Evolutionary conservation across 106 monocot genomes (phyloP).

Genomic region (Allium sativum): DNA sequence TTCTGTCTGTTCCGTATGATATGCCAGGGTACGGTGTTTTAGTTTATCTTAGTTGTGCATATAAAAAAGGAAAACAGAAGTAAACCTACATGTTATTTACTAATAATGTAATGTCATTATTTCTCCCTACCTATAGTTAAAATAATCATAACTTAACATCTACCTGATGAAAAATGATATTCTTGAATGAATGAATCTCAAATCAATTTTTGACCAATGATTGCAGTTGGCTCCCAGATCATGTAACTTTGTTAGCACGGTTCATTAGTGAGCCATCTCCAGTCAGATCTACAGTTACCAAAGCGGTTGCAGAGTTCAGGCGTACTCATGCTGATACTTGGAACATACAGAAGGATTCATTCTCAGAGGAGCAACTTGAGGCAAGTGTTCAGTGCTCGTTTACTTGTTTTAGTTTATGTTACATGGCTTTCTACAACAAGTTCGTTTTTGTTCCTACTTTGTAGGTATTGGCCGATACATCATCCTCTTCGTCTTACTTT

Average conservation of each 20-base stretch:
- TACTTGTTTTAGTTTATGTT: neutral
- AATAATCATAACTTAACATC: neutral
- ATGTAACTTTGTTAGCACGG: constrained; percentile 81
- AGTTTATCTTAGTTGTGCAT: no score
- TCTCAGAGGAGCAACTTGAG: constrained; percentile 95
- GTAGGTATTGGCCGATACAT: constrained; percentile 86
- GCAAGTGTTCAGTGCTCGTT: constrained; percentile 22
- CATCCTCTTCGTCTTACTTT: constrained; percentile 91
- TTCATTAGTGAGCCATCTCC: constrained; percentile 87
- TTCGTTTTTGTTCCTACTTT: constrained; percentile 5
- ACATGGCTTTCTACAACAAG: neutral
- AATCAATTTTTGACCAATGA: neutral
- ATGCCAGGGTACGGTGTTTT: constrained; percentile 66
- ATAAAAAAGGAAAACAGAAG: no score
- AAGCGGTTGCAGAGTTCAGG: constrained; percentile 92
- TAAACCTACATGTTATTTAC: neutral
- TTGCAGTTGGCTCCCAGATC: constrained; percentile 91
- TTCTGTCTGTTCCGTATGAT: constrained; percentile 83
- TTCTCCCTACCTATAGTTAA: neutral
- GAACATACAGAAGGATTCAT: constrained; percentile 83
- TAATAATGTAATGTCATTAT: neutral
- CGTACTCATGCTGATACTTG: constrained; percentile 99
- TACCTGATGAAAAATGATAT: neutral
- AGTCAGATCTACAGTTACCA: constrained; percentile 75
- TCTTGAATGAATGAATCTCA: neutral